Base-by-base conservation (phyloP, 192 early-diverging fungal genomes). In the Lobosporangium transversale region DNA sequence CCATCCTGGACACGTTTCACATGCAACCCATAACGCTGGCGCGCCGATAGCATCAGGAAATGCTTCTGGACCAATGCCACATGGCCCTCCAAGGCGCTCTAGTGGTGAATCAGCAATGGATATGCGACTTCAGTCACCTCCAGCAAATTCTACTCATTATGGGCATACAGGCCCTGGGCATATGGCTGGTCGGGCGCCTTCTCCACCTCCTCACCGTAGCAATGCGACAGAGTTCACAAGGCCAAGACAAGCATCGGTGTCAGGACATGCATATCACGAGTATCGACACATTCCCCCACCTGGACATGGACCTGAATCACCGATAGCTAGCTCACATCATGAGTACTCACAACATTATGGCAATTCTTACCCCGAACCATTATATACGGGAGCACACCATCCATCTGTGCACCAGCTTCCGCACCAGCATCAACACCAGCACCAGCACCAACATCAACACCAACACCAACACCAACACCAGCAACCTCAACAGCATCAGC, bases 101-200 rank as follows among this genome's bases (percentile, higher is more conserved):
- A 62, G 64, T 18, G 64, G 48, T 9, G 73, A 76, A 24, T 24
- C 73, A 4, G 35, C 24, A 3, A 43, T 53, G 50, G 73, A 76
- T 42, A 59, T 66, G 37, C 42, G 62, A 15, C 45, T 62, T 17
- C 73, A 76, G 36, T 76, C 73, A 7, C 73, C 73, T 0, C 65
- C 73, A 21, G 47, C 31, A 1, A 60, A 45, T 10, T 30, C 64
- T 33, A 17, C 52, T 1, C 63, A 61, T 26, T 76, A 67, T 45
- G 45, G 51, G 17, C 58, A 51, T 42, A 12, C 53, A 5, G 26
- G 53, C 12, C 20, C 47, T 36, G 21, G 35, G 4, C 58, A 51
- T 14, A 15, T 52, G 17, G 17, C 43, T 8, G 50, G 26, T 20
- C 63, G 62, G 7, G 42, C 73, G 3, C 57, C 71, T 20, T 61